Conservation (phyloP, 1,284 basidiomycete species). For the Boletus mariae region DNA sequence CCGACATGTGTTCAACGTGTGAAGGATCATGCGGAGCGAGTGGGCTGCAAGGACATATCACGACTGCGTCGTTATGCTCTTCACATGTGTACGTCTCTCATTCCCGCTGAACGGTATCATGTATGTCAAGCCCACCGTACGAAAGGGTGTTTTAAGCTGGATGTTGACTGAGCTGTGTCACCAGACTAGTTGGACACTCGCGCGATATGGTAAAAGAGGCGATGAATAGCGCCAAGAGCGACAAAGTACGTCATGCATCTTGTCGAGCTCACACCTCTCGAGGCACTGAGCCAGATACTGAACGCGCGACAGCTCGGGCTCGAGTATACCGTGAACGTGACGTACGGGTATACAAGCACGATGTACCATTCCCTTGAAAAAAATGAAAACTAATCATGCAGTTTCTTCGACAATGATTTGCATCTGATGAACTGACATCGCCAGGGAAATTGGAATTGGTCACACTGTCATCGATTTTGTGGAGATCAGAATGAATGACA, state of each 20-base stretch:
- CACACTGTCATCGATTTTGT: too few species aligned
- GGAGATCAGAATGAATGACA: too few species aligned
- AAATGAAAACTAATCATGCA: too few species aligned
- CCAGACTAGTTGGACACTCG: slow-evolving; percentile 71
- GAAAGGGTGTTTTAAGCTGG: slow-evolving; percentile 82
- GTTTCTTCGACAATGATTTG: too few species aligned
- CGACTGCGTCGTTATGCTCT: slow-evolving; percentile 43
- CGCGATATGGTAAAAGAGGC: slow-evolving; percentile 98
- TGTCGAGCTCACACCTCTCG: background rate
- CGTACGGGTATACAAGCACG: slow-evolving; percentile 93
- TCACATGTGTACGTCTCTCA: slow-evolving; percentile 1
- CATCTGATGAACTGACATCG: too few species aligned
- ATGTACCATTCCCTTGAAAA: slow-evolving; percentile 45
- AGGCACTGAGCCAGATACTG: slow-evolving; percentile 74
- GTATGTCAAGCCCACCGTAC: slow-evolving; percentile 84
- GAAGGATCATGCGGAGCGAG: slow-evolving; percentile 90
- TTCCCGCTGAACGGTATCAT: slow-evolving; percentile 85
- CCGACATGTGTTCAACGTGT: slow-evolving; percentile 88
- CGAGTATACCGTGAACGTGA: slow-evolving; percentile 87
- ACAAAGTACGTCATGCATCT: slow-evolving; percentile 55
- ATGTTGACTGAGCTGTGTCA: slow-evolving; percentile 83
- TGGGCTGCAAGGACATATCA: slow-evolving; percentile 74
- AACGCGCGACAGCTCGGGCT: slow-evolving; percentile 87
- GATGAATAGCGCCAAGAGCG: slow-evolving; percentile 75
- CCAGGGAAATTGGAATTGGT: too few species aligned